Evolutionary conservation across 352 stramenopile genomes (phyloP).

Genomic region (Phytophthora aleatoria): DNA sequence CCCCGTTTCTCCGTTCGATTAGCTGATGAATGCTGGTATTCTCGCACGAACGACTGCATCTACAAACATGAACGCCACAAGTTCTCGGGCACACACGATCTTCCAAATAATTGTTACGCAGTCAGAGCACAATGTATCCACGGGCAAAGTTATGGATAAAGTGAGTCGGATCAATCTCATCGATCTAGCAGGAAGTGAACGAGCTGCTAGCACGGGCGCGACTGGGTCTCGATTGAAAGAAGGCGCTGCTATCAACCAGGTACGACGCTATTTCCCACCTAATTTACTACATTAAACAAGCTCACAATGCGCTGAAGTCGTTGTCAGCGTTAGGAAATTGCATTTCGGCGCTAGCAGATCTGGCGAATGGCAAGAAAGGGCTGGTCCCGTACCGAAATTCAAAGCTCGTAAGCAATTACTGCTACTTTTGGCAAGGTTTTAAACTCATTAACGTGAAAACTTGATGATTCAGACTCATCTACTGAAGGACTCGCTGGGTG

Average conservation of each 20-base stretch:
- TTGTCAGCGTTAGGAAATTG: constrained; percentile 92
- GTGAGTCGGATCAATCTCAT: constrained; percentile 90
- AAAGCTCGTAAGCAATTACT: constrained; percentile 74
- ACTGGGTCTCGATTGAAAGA: constrained; percentile 91
- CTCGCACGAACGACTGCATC: constrained; percentile 81
- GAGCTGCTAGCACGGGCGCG: constrained; percentile 89
- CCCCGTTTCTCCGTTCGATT: not conserved
- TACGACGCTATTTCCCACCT: not conserved
- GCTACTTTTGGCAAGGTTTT: not conserved
- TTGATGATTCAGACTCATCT: constrained; percentile 65
- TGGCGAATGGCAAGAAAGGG: constrained; percentile 85
- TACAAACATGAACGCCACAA: constrained; percentile 90
- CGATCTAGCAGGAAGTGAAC: constrained; percentile 92
- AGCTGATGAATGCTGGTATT: constrained; percentile 89
- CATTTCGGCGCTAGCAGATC: constrained; percentile 90
- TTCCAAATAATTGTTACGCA: constrained; percentile 88
- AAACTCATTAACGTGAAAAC: not conserved
- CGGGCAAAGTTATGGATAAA: constrained; percentile 82
- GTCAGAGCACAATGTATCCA: constrained; percentile 70
- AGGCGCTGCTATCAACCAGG: constrained; percentile 94
- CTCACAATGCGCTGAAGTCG: constrained; percentile 46
- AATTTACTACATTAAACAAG: not conserved
- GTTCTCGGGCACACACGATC: constrained; percentile 82
- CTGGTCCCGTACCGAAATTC: constrained; percentile 93
- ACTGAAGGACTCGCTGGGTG: constrained; percentile 85